phyloP scores from a whole-genome alignment of 1,284 basidiomycete genomes.

The Moesziomyces sp. region DNA sequence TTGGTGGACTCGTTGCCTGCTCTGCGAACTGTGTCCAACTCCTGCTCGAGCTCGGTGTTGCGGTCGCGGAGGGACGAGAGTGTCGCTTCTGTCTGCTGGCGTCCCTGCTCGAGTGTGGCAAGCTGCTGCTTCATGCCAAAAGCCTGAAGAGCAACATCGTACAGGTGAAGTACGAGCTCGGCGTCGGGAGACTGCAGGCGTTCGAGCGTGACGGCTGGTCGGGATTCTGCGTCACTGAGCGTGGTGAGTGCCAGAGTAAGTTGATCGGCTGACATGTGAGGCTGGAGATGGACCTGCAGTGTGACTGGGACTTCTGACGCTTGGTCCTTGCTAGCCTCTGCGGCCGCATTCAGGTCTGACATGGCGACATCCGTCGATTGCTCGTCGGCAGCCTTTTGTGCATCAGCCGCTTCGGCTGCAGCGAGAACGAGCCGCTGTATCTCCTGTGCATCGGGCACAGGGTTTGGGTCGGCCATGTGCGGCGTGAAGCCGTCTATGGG shows the following conservation, averaged over 20 bases:
- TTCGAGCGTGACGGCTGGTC: constrained; percentile 14
- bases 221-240: constrained; percentile 15
- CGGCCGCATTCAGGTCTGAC: constrained; percentile 12
- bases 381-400: constrained; percentile 11
- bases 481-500: constrained; percentile 14
- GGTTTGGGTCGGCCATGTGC: constrained; percentile 39
- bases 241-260: constrained; percentile 26
- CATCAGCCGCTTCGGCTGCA: constrained; percentile 26
- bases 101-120: constrained; percentile 7
- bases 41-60: constrained; percentile 25
- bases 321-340: not conserved
- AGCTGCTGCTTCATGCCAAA: constrained; percentile 22
- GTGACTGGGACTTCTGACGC: not conserved
- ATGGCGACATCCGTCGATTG: constrained; percentile 11
- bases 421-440: constrained; percentile 33
- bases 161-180: constrained; percentile 40
- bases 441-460: constrained; percentile 38
- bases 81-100: constrained; percentile 5
- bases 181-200: constrained; percentile 36
- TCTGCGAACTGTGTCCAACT: constrained; percentile 17
- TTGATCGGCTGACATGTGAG: constrained; percentile 25
- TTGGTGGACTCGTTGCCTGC: constrained; percentile 14
- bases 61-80: constrained; percentile 5
- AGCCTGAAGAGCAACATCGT: constrained; percentile 28
- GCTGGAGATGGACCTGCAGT: constrained; percentile 23